Conservation (phyloP, 257 asterid genomes). For the Pogostemon cablin region DNA sequence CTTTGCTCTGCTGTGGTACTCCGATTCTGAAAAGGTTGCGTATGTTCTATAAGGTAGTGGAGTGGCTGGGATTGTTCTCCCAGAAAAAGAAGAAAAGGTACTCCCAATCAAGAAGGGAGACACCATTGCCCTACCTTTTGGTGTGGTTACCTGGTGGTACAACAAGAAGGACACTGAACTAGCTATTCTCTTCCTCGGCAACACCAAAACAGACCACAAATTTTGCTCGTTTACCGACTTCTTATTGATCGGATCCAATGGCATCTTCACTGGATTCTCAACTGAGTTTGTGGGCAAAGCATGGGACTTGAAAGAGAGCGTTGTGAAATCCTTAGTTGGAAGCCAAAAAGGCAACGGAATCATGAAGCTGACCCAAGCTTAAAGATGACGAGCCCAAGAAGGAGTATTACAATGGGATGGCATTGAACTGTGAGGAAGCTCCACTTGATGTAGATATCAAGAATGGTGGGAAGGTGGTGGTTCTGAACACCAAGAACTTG, state of each 20-base stretch:
- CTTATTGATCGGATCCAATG: conserved; percentile 32
- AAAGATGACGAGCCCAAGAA: conserved; percentile 36
- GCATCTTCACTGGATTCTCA: conserved; percentile 54
- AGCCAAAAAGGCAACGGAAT: conserved; percentile 43
- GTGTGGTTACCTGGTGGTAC: conserved; percentile 86
- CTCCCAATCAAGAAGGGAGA: conserved; percentile 80
- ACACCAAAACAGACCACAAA: conserved; percentile 52
- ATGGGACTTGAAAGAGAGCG: conserved; percentile 50
- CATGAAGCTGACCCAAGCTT: conserved; percentile 38
- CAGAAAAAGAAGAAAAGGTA: conserved; percentile 87
- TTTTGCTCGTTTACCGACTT: conserved; percentile 52
- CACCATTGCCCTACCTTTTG: conserved; percentile 80
- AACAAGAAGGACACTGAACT: conserved; percentile 66
- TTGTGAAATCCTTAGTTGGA: conserved; percentile 40
- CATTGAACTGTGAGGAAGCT: too few relatives aligned
- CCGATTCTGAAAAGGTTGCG: conserved; percentile 31
- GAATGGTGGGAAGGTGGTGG: too few relatives aligned
- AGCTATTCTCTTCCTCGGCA: conserved; percentile 53
- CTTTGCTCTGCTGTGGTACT: conserved; percentile 61
- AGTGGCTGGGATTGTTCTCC: conserved; percentile 75
- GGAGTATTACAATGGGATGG: too few relatives aligned
- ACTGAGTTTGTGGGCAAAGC: conserved; percentile 50
- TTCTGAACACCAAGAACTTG: too few relatives aligned
- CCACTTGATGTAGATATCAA: too few relatives aligned
- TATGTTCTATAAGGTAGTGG: conserved; percentile 51